Evolutionary conservation across 345 rosid species (phyloP).

Genomic region (Jatropha curcas): DNA sequence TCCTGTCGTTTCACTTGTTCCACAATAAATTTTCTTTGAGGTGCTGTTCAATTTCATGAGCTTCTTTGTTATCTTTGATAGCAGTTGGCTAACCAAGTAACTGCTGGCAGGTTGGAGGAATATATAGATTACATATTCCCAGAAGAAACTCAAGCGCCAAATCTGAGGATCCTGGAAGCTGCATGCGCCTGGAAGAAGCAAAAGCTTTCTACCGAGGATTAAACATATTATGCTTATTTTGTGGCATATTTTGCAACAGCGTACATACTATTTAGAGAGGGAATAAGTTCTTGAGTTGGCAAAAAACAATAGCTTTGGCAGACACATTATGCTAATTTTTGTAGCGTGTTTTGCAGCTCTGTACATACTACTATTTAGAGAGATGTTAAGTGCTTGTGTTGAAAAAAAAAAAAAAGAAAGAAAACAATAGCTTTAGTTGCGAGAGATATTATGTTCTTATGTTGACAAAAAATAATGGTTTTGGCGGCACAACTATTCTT

Average conservation of each 20-base stretch:
- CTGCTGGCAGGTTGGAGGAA: slow-evolving; percentile 61
- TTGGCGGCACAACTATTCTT: not conserved
- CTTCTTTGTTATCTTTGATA: not conserved
- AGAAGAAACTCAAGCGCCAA: slow-evolving; percentile 74
- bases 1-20: not conserved
- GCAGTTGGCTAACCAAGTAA: not conserved
- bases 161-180: slow-evolving; percentile 77
- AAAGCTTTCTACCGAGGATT: slow-evolving; percentile 51
- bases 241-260: not conserved
- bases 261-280: not conserved
- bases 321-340: too few species aligned
- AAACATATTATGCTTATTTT: not conserved
- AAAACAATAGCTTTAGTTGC: too few species aligned
- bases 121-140: slow-evolving; percentile 78
- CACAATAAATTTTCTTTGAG: not conserved
- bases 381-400: too few species aligned
- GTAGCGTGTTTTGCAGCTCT: too few species aligned
- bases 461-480: too few species aligned
- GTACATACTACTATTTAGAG: too few species aligned
- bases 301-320: not conserved
- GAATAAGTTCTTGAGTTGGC: not conserved
- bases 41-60: too few species aligned
- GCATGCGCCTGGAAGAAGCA: slow-evolving; percentile 83
- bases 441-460: too few species aligned
- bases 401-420: too few species aligned